Evolutionary conservation across 306 rosid species (phyloP), one percentile per base, ranked within the genome.

Genomic region (Vigna hirtella): DNA sequence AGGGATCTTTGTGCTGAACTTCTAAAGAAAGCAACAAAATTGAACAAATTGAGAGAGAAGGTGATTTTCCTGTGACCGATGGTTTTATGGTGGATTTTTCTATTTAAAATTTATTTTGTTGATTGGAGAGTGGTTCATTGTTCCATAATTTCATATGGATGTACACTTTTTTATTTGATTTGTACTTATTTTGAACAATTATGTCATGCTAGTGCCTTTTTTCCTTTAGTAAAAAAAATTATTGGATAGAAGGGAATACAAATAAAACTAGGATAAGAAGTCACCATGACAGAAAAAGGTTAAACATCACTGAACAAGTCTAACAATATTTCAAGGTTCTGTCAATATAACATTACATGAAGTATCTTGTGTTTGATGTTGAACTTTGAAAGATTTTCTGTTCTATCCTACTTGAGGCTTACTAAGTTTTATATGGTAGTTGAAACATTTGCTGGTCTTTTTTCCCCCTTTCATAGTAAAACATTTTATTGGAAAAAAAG

Each of bases 11-110:
- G 34, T 58, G 70, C 67, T 30, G 89, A 95, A 77, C 90, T 89
- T 83, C 66, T 36, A 52, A 85, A 88, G 88, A 86, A 86, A 83
- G 69, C 76, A n/a, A 87, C 83, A 72, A 86, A 78, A 73, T 79
- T 91, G 83, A 85, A 86, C 81, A 91, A 70, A 67, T 77, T 93
- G 89, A 91, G 88, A 86, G 83, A 76, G 76, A 91, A 93, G 97
- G 99, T 95, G 83, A 50, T 75, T 72, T 77, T 26, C 62, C 74
- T 51, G 74, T 75, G 28, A 16, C 53, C 40, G 51, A 15, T 52
- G 56, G 26, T 56, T 74, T 55, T 30, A 18, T 59, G 66, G 56
- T 61, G 80, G 38, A 66, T 67, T 75, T 24, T 4, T 51, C 57
- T 28, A 24, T 82, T 49, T 76, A 17, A 51, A 34, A 52, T 24